A percentile compares a stretch with the other conserved stretches of the same genome.
phyloP scores from a whole-genome alignment of 345 rosid genomes.

The Salix koriyanagi region DNA sequence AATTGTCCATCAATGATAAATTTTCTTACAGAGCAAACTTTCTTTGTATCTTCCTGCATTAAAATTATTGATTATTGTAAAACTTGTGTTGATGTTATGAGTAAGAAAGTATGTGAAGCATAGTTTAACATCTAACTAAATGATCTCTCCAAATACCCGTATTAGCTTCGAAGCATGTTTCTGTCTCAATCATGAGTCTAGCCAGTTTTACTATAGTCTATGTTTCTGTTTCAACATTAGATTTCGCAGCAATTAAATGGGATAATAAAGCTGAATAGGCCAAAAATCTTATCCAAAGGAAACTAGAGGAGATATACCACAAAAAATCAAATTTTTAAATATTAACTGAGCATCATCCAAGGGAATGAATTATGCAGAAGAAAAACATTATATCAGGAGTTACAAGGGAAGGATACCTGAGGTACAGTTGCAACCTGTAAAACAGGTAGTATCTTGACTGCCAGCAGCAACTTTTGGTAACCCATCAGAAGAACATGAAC shows the following conservation, averaged over 20 bases:
- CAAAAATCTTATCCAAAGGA: neutral
- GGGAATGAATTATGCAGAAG: neutral
- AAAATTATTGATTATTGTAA: too few species aligned
- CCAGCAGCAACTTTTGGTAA: constrained; percentile 57
- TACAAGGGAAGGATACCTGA: constrained; percentile 45
- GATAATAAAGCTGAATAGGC: neutral
- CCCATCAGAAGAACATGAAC: constrained; percentile 65
- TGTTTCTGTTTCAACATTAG: neutral
- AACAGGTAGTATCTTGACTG: constrained; percentile 52
- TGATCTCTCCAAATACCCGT: neutral
- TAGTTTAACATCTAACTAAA: neutral
- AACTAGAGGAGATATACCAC: neutral
- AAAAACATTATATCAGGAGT: neutral
- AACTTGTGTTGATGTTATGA: neutral
- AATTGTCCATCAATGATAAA: neutral
- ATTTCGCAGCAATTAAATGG: neutral
- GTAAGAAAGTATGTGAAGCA: neutral
- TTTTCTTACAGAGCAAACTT: too few species aligned
- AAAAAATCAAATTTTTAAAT: neutral
- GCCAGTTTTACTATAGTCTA: neutral
- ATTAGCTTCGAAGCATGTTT: neutral
- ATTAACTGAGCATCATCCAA: neutral
- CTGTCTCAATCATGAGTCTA: neutral
- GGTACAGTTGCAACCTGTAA: constrained; percentile 82
- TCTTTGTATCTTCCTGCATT: too few species aligned